Conservation (phyloP, 1,284 basidiomycete species). For the Ganoderma sinense region DNA sequence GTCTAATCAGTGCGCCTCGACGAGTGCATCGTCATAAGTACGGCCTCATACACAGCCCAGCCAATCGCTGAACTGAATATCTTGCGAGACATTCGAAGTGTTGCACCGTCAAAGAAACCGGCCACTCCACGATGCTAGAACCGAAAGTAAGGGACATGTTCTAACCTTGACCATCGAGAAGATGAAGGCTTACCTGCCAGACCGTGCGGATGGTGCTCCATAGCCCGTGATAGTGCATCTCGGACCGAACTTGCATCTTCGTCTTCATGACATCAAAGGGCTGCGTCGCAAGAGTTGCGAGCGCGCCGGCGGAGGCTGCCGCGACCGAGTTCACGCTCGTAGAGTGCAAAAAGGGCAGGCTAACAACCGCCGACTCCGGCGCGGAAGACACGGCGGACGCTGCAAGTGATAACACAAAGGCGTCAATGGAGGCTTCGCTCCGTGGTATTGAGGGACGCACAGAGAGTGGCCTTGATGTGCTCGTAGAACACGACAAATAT, state of each 20-base stretch:
- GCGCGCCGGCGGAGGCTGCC: constrained; percentile 79
- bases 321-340: constrained; percentile 63
- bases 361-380: constrained; percentile 35
- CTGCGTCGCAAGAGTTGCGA: constrained; percentile 86
- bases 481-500: constrained; percentile 95
- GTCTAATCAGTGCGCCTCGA: not conserved
- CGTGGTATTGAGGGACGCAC: constrained; percentile 47
- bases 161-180: not conserved
- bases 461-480: constrained; percentile 75
- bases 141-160: constrained; percentile 6
- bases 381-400: constrained; percentile 24
- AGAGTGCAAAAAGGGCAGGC: constrained; percentile 49
- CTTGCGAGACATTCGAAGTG: constrained; percentile 86
- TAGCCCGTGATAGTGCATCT: constrained; percentile 76
- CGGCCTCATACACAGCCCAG: constrained; percentile 92
- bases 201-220: constrained; percentile 69
- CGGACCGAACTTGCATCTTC: constrained; percentile 86
- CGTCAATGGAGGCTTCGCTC: not conserved
- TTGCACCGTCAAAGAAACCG: constrained; percentile 89
- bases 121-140: constrained; percentile 74
- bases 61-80: constrained; percentile 91
- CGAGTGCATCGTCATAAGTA: constrained; percentile 68
- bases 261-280: constrained; percentile 96
- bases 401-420: not conserved
- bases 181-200: constrained; percentile 62